Base-by-base conservation (phyloP, 2,329 filamentous ascomycete genomes). In the Fusarium cicatricum region DNA sequence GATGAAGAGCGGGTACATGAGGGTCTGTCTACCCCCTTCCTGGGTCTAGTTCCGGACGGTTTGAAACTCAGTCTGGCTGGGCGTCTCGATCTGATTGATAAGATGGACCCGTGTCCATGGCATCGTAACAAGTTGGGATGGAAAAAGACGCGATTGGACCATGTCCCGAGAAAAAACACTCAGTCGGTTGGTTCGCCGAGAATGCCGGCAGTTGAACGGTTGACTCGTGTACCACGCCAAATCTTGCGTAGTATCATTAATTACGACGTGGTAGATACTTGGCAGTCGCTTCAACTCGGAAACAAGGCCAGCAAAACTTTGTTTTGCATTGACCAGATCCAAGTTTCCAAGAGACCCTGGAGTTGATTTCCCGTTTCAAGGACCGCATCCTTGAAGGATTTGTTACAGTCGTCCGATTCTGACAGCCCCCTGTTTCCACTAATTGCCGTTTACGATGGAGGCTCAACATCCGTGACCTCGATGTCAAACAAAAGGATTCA, bases 81-180 rank as follows among this genome's bases (percentile, higher is more conserved):
- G 19, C 31, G 11, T 2, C 7, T 33, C 47, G 52, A 57, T 65
- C 14, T 28, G 64, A 66, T 66, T 61, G 64, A 66, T 65, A 65
- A 66, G 61, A 65, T 63, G 46, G 14, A 41, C 11, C 42, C 33
- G 10, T 14, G 3, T 7, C 21, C 17, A 26, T 31, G 33, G 21
- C 32, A 36, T 34, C 32, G 11, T 41, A 17, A 33, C 32, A 11
- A 37, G 33, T 55, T 47, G 36, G 39, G 54, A 60, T 11, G 41
- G 58, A 55, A 51, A 23, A 10, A 11, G 28, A 16, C 32, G 26
- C 39, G n/a, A 19, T 44, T 23, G 17, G 32, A 17, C 11, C n/a
- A 6, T 11, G 16, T 16, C 8, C 23, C 32, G 47, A 37, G 12
- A 41, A 5, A 26, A 26, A 23, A 4, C 7, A 23, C 21, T 7